Percentiles rank a stretch among this genome's conserved stretches.
Evolutionary conservation across 2,329 filamentous ascomycete species (phyloP).

Genomic region (Rasamsonia emersonii): DNA sequence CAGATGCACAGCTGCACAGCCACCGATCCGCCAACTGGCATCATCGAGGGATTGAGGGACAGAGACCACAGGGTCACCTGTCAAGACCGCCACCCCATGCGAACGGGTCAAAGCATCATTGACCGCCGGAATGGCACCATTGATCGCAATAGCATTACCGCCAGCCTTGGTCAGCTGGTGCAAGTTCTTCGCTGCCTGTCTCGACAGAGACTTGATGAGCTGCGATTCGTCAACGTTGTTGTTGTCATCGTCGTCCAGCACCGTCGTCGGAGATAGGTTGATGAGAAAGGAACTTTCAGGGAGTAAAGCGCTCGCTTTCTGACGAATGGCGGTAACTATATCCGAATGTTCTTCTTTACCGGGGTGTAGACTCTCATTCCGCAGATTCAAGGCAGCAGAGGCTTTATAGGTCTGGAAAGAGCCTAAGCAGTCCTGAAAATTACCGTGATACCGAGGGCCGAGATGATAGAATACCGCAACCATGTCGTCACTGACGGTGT

Average conservation of each 20-base stretch:
- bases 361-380: conserved; percentile 82
- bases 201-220: conserved; percentile 67
- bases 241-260: conserved; percentile 72
- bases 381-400: conserved; percentile 79
- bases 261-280: conserved; percentile 70
- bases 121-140: conserved; percentile 76
- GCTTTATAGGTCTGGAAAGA: conserved; percentile 95
- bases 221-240: conserved; percentile 64
- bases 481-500: conserved; percentile 81
- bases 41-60: conserved; percentile 82
- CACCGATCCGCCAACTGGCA: conserved; percentile 85
- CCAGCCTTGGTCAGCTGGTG: conserved; percentile 62
- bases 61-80: conserved; percentile 72
- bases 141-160: conserved; percentile 73
- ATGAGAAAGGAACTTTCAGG: conserved; percentile 74
- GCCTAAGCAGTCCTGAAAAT: conserved; percentile 92
- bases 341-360: conserved; percentile 88
- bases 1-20: conserved; percentile 75
- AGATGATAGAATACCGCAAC: conserved; percentile 85
- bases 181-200: conserved; percentile 58
- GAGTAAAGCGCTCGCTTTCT: conserved; percentile 72
- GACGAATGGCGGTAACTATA: conserved; percentile 78
- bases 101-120: conserved; percentile 78
- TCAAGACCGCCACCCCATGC: conserved; percentile 72
- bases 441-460: conserved; percentile 84